Evolutionary conservation across 2,329 filamentous ascomycete genomes (phyloP).

Genomic region (Hymenoscyphus infarciens): DNA sequence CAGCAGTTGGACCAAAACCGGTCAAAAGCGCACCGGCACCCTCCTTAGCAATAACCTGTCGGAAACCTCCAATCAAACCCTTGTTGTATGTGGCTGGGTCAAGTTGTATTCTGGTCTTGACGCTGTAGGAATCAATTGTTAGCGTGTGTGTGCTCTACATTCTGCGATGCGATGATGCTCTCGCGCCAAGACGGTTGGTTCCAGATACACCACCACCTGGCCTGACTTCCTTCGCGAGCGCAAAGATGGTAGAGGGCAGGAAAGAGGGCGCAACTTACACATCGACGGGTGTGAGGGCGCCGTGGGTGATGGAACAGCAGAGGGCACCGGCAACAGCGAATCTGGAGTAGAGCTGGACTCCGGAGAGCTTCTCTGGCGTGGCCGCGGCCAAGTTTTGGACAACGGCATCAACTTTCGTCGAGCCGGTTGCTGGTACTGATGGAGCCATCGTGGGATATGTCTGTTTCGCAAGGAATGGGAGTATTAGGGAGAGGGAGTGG

Average conservation of each 20-base stretch:
- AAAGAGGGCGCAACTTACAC: conserved; percentile 68
- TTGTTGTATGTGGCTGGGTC: conserved; percentile 86
- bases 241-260: background rate
- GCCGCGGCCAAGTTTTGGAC: conserved; percentile 32
- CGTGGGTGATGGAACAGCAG: conserved; percentile 98
- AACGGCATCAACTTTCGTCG: conserved; percentile 35
- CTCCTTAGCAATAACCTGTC: conserved; percentile 78
- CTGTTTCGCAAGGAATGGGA: conserved; percentile 11
- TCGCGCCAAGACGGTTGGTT: conserved; percentile 12
- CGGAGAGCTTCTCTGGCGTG: conserved; percentile 49
- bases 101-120: conserved; percentile 95
- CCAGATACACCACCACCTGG: too few relatives aligned
- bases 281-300: conserved; percentile 95
- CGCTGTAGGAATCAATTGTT: conserved; percentile 49
- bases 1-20: conserved; percentile 78
- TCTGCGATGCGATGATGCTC: conserved; percentile 7
- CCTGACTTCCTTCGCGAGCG: background rate
- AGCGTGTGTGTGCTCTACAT: conserved; percentile 17
- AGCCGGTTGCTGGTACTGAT: conserved; percentile 29
- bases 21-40: conserved; percentile 83
- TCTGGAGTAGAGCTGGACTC: conserved; percentile 79
- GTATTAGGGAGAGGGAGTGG: conserved; percentile 25
- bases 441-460: conserved; percentile 27
- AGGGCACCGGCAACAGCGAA: conserved; percentile 96
- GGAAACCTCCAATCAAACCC: conserved; percentile 82